A percentile compares a stretch with the other conserved stretches of the same genome.
Evolutionary conservation across 495 filamentous ascomycete species (phyloP).

Genomic region (Aspergillus nidulans): DNA sequence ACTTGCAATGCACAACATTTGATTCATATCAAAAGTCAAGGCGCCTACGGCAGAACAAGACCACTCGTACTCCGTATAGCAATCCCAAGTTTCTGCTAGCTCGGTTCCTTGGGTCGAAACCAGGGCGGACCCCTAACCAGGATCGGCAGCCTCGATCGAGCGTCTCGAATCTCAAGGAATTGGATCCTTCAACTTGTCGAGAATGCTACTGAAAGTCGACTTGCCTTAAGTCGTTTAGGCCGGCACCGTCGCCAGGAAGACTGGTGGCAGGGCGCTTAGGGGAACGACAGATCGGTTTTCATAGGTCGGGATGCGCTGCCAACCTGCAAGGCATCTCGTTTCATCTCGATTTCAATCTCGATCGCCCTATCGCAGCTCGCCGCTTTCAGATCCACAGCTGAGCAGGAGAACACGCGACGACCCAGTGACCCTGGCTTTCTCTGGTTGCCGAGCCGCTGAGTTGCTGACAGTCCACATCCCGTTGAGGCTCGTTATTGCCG

Average conservation of each 20-base stretch:
- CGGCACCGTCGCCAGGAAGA: background rate
- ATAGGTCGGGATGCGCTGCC: background rate
- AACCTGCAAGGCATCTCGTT: background rate
- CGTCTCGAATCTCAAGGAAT: background rate
- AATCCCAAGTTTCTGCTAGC: background rate
- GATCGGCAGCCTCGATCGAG: slow-evolving; percentile 15
- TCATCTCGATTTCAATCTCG: slow-evolving; percentile 13
- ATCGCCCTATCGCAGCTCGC: slow-evolving; percentile 11
- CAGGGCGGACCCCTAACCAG: background rate
- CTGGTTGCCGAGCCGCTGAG: no score
- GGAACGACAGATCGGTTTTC: background rate
- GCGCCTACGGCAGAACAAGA: slow-evolving; percentile 5
- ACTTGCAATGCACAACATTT: no score
- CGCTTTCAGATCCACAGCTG: slow-evolving; percentile 20
- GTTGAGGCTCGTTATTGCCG: background rate
- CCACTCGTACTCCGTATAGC: no score
- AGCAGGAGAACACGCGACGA: slow-evolving; percentile 20
- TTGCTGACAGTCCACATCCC: slow-evolving; percentile 1
- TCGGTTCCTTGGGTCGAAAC: background rate
- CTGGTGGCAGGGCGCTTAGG: background rate
- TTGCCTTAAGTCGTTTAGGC: background rate
- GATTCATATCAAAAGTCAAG: no score
- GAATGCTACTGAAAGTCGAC: background rate
- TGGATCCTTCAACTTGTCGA: background rate
- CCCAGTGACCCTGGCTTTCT: slow-evolving; percentile 15